Base-by-base conservation (phyloP, 1,284 basidiomycete species). In the Meripilus lineatus region DNA sequence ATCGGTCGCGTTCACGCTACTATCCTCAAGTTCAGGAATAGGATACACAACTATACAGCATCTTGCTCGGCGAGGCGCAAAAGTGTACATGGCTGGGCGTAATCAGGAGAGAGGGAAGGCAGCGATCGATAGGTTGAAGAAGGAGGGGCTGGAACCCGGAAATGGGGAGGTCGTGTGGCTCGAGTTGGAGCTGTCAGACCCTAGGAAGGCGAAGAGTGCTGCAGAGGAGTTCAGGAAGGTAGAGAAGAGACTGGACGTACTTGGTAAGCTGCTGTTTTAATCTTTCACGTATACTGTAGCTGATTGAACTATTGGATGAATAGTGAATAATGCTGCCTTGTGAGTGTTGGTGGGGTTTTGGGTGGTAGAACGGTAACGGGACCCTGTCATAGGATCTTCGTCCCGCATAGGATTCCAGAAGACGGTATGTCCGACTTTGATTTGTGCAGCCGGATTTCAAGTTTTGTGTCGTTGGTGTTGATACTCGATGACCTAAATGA, bases 311-410 rank as follows among this genome's bases (percentile, higher is more conserved):
- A 24, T 38, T 7, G 36, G 5, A 20, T 40, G 8, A 24, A 22
- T 18, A 77, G 75, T 80, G 33, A 74, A 78, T 50, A 78, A 80
- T 48, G 77, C 75, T 48, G 74, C 67, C 0, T 42, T 67, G 74
- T 76, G 49, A 41, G 70, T 48, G 3, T 11, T 17, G 22, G 21
- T 21, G 11, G 17, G 22, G 11, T n/a, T 5, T 37, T 17, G 46
- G 22, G 25, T 10, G 3, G 30, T 32, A 14, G 37, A 26, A 2
- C 38, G 28, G 32, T 24, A 44, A 20, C 15, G 47, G n/a, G 44
- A 39, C 35, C 5, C n/a, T 30, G 28, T 10, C 38, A 11, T 44
- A 62, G 57, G 38, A 34, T 62, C 10, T 51, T 58, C n/a, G 50
- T 55, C 6, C 54, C 56, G 2, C 63, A 54, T 45, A 42, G 50